Evolutionary conservation across 371 early-diverging fungal genomes (phyloP).

Genomic region (Capillidium rhysosporum): DNA sequence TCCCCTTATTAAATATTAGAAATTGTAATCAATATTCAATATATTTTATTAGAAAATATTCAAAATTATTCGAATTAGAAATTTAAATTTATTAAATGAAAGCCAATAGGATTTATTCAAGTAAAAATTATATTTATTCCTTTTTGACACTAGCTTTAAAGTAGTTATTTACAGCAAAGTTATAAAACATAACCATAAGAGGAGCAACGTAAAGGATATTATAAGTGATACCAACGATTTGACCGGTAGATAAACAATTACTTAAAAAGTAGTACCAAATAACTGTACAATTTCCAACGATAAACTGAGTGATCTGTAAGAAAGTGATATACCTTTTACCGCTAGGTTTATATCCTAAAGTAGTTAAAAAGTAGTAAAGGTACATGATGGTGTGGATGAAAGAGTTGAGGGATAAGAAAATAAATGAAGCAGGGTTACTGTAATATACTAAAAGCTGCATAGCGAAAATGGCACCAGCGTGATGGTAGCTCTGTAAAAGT

Average conservation of each 20-base stretch:
- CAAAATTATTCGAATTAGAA: no score
- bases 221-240: neutral
- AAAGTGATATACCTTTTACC: slow-evolving; percentile 66
- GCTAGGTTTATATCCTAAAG: slow-evolving; percentile 52
- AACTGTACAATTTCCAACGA: slow-evolving; percentile 26
- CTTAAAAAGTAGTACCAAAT: no score
- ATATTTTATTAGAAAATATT: no score
- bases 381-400: slow-evolving; percentile 87
- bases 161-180: neutral
- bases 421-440: slow-evolving; percentile 56
- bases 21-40: no score
- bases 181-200: neutral
- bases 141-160: no score
- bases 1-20: no score
- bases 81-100: no score
- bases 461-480: slow-evolving; percentile 70
- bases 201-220: neutral
- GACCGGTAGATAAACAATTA: neutral
- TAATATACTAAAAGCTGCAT: slow-evolving; percentile 51
- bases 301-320: slow-evolving; percentile 76
- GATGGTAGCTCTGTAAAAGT: slow-evolving; percentile 73
- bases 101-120: no score
- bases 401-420: slow-evolving; percentile 73
- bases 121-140: no score
- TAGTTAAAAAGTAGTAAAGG: slow-evolving; percentile 60